These are phyloP conservation scores for Claviceps sorghi DNA, from an alignment of 2,329 filamentous ascomycete species.

Conservation along the genomic window DNA sequence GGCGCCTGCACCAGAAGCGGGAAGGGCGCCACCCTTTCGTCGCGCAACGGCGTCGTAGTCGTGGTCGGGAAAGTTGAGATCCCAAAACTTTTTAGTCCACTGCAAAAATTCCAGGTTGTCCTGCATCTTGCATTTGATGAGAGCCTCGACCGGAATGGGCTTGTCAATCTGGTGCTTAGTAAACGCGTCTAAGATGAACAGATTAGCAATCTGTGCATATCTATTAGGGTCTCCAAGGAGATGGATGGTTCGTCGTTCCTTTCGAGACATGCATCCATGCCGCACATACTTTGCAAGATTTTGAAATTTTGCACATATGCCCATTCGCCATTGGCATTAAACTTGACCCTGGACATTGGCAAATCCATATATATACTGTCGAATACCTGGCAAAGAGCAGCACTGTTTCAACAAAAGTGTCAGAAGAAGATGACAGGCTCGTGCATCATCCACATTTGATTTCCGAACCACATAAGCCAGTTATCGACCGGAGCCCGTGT, in stretches of 20 bases:
- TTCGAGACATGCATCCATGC: neutral
- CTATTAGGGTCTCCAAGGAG: neutral
- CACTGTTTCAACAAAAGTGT: constrained; percentile 37
- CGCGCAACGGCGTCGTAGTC: constrained; percentile 86
- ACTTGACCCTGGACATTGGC: constrained; percentile 92
- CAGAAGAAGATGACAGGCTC: neutral
- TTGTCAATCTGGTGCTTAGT: constrained; percentile 78
- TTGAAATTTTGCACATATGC: constrained; percentile 98
- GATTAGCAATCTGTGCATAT: constrained; percentile 3
- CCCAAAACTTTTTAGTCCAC: constrained; percentile 95
- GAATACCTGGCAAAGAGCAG: constrained; percentile 91
- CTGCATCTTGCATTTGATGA: constrained; percentile 99
- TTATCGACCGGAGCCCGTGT: neutral
- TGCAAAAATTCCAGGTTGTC: constrained; percentile 98
- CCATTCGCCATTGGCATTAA: constrained; percentile 95
- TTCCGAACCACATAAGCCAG: neutral
- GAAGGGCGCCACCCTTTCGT: constrained; percentile 60
- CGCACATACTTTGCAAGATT: constrained; percentile 72
- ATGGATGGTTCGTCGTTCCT: neutral
- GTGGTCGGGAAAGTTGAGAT: constrained; percentile 91
- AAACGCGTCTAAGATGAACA: constrained; percentile 50
- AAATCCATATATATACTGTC: constrained; percentile 96
- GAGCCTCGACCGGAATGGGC: constrained; percentile 70
- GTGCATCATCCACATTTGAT: neutral
- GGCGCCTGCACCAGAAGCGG: constrained; percentile 24